Percentiles rank a stretch among this genome's conserved stretches.
phyloP scores from a whole-genome alignment of 139 green algal genomes.

The Desmodesmus armatus region DNA sequence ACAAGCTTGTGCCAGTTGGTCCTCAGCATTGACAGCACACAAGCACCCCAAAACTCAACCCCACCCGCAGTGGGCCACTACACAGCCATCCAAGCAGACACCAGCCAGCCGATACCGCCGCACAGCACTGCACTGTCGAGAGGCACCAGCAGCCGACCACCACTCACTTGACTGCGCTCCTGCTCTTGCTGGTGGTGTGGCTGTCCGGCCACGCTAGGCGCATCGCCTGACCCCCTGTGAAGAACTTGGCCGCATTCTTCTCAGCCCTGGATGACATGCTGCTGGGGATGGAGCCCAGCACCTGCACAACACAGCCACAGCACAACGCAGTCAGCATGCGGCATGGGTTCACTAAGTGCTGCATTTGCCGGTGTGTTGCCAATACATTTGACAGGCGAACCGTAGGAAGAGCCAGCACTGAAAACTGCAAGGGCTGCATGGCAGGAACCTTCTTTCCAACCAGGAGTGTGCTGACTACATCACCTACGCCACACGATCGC shows the following conservation, averaged over 20 bases:
- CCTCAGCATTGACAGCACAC: not conserved
- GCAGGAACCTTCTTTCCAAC: not conserved
- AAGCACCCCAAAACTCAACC: not conserved
- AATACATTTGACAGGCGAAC: not conserved
- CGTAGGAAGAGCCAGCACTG: not conserved
- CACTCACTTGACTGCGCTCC: conserved; percentile 75
- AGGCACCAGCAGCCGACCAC: not conserved
- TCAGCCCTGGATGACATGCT: conserved; percentile 52
- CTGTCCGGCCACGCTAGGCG: conserved; percentile 87
- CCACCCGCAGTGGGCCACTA: not conserved
- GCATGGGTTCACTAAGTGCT: not conserved
- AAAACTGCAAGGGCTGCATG: not conserved
- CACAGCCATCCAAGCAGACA: not conserved
- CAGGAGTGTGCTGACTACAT: not conserved
- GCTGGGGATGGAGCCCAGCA: conserved; percentile 82
- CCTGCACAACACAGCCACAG: conserved; percentile 15
- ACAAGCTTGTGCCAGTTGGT: too few species aligned
- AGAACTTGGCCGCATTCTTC: conserved; percentile 54
- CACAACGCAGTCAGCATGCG: not conserved
- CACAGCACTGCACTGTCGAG: too few species aligned
- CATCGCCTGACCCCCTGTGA: conserved; percentile 2
- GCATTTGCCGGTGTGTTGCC: not conserved
- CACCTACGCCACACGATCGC: not conserved
- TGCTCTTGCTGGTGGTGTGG: conserved; percentile 71
- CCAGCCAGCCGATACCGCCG: not conserved